Percentiles rank a stretch among this genome's conserved stretches.
These are phyloP conservation scores for Incumbomyces lentus DNA, from an alignment of 2,329 filamentous ascomycete genomes.

Conservation along the genomic window DNA sequence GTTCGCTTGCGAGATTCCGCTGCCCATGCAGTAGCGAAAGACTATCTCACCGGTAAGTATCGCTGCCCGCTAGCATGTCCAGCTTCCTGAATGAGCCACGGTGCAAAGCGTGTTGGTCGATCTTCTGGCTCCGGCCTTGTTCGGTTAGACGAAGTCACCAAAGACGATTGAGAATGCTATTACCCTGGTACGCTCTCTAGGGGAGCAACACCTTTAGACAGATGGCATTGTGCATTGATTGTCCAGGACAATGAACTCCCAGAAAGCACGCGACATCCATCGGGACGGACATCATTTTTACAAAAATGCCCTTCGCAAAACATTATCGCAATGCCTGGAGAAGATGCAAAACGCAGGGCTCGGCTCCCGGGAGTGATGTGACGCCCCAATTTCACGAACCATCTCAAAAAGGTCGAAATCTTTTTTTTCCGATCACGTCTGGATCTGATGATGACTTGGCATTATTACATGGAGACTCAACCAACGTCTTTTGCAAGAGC, in stretches of 20 bases:
- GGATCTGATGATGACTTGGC: background rate
- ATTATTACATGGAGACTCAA: background rate
- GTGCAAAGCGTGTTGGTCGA: too few species aligned
- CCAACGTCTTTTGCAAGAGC: background rate
- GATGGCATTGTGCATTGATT: slow-evolving; percentile 11
- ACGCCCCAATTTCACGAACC: background rate
- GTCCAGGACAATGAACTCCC: slow-evolving; percentile 10
- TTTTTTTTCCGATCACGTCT: background rate
- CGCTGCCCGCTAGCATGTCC: too few species aligned
- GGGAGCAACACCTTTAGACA: slow-evolving; percentile 15
- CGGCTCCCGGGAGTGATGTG: slow-evolving; percentile 10
- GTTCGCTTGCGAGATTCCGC: too few species aligned
- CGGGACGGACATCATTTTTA: slow-evolving; percentile 15
- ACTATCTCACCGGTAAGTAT: too few species aligned
- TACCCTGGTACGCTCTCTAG: slow-evolving; percentile 5
- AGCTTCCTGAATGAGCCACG: too few species aligned
- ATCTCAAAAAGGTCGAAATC: too few species aligned
- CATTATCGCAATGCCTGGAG: slow-evolving; percentile 3
- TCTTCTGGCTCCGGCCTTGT: background rate
- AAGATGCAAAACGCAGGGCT: slow-evolving; percentile 6
- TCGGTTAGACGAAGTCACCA: background rate
- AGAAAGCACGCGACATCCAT: slow-evolving; percentile 8
- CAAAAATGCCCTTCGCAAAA: slow-evolving; percentile 6
- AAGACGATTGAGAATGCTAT: slow-evolving; percentile 13
- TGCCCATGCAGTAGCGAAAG: too few species aligned